A percentile compares a stretch with the other conserved stretches of the same genome.
These are phyloP conservation scores for Amylostereum chailletii DNA, from an alignment of 1,284 basidiomycete species.

Conservation along the genomic window DNA sequence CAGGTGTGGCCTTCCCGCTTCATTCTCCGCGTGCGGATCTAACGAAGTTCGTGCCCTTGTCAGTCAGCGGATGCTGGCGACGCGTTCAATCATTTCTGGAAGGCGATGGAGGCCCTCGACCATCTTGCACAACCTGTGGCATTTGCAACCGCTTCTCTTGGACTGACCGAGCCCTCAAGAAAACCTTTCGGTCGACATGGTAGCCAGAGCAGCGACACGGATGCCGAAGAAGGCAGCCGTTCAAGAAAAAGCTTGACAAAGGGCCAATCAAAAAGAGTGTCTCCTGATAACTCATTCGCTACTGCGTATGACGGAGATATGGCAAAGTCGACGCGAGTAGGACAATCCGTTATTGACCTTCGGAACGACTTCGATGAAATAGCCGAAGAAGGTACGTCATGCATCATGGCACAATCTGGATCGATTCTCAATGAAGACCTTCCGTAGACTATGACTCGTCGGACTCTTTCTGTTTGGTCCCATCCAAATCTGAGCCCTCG, in stretches of 20 bases:
- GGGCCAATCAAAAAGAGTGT: conserved; percentile 21
- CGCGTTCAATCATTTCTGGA: conserved; percentile 81
- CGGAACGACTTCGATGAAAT: conserved; percentile 30
- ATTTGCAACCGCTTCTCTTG: conserved; percentile 73
- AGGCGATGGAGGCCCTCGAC: conserved; percentile 73
- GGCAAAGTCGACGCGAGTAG: conserved; percentile 6
- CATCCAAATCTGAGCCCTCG: conserved; percentile 45
- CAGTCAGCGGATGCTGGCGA: conserved; percentile 65
- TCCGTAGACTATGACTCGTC: conserved; percentile 48
- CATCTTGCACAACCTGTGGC: conserved; percentile 77
- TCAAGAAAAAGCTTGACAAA: conserved; percentile 15
- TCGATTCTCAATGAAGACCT: too few species aligned
- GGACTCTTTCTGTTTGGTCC: conserved; percentile 69
- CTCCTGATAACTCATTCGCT: conserved; percentile 20
- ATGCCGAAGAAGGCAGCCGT: conserved; percentile 41
- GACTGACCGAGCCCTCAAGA: conserved; percentile 26
- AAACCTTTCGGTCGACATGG: conserved; percentile 31
- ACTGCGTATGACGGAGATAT: conserved; percentile 15
- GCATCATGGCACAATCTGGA: too few species aligned
- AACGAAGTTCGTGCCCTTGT: neutral
- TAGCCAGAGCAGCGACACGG: conserved; percentile 53
- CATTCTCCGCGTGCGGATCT: neutral
- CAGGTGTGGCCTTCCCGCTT: conserved; percentile 28
- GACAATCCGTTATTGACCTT: conserved; percentile 18
- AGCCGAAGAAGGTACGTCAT: conserved; percentile 29